These are phyloP conservation scores for Borealophlyctis nickersoniae DNA, from an alignment of 192 early-diverging fungal genomes.

Conservation along the genomic window DNA sequence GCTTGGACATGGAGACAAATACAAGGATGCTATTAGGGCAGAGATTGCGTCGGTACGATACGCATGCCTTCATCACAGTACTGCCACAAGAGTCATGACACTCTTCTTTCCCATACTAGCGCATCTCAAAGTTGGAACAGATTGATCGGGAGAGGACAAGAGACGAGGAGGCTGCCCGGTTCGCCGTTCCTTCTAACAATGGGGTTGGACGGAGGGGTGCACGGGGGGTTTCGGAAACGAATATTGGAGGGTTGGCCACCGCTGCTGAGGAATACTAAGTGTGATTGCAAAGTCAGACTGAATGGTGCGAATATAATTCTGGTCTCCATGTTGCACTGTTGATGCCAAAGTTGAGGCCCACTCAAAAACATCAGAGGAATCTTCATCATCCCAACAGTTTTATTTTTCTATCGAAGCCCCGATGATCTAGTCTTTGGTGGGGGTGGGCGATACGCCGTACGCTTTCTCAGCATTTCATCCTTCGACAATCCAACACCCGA, in stretches of 20 bases:
- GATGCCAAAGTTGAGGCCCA: too few species aligned
- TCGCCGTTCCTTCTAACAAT: background rate
- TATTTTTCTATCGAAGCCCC: too few species aligned
- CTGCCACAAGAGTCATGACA: background rate
- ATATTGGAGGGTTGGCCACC: too few species aligned
- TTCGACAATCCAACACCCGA: conserved; percentile 13
- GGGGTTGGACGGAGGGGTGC: too few species aligned
- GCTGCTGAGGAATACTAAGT: too few species aligned
- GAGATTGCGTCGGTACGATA: conserved; percentile 40
- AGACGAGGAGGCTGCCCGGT: conserved; percentile 3
- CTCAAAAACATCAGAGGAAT: too few species aligned
- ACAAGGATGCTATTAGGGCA: conserved; percentile 37
- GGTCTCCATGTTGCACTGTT: too few species aligned
- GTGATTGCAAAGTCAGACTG: too few species aligned
- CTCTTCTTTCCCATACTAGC: background rate
- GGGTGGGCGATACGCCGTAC: conserved; percentile 37
- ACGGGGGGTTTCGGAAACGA: too few species aligned
- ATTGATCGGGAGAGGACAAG: conserved; percentile 29
- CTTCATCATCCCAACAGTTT: too few species aligned
- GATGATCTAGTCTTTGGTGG: conserved; percentile 21
- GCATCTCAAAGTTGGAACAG: conserved; percentile 32
- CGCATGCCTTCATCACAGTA: background rate
- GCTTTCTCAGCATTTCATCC: conserved; percentile 38
- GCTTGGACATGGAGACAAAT: conserved; percentile 39
- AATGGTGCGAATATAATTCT: too few species aligned